phyloP scores from a whole-genome alignment of 2,329 filamentous ascomycete species.

The Fonsecaea pedrosoi region DNA sequence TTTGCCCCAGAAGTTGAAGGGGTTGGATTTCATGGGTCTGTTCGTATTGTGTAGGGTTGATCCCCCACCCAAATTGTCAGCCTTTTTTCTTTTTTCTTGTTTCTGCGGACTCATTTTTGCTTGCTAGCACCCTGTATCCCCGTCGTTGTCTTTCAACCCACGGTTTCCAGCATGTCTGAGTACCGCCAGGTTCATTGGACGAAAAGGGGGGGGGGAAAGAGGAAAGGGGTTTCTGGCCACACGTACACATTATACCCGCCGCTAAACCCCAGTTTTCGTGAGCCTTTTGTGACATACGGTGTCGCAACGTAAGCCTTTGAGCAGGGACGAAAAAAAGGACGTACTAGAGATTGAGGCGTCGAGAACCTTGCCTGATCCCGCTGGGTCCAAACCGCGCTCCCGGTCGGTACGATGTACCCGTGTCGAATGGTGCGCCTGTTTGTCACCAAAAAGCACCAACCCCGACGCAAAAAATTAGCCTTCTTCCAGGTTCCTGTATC shows the following conservation, averaged over 20 bases:
- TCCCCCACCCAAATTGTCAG: not conserved
- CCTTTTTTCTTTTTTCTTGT: not conserved
- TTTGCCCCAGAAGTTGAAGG: conserved; percentile 80
- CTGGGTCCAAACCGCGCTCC: conserved; percentile 84
- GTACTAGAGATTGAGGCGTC: conserved; percentile 85
- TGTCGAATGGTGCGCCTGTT: conserved; percentile 80
- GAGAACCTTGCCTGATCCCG: conserved; percentile 84
- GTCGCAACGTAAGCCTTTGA: conserved; percentile 39
- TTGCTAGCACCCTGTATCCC: not conserved
- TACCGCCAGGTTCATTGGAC: not conserved
- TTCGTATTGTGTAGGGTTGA: not conserved
- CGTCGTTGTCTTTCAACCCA: not conserved
- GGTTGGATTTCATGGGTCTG: conserved; percentile 73
- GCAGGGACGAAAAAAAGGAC: conserved; percentile 45
- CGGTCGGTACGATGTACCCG: conserved; percentile 82
- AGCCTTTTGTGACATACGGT: conserved; percentile 44
- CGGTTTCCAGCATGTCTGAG: not conserved
- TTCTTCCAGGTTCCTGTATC: not conserved
- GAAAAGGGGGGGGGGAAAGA: not conserved
- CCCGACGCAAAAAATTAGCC: conserved; percentile 4
- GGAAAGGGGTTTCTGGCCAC: too few species aligned
- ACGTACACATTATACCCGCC: conserved; percentile 78
- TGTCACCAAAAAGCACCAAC: not conserved
- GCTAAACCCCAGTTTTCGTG: conserved; percentile 63
- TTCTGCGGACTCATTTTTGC: not conserved